These are phyloP conservation scores for Acanthamoeba sp. DNA, from an alignment of 208 protist genomes.

Conservation along the genomic window DNA sequence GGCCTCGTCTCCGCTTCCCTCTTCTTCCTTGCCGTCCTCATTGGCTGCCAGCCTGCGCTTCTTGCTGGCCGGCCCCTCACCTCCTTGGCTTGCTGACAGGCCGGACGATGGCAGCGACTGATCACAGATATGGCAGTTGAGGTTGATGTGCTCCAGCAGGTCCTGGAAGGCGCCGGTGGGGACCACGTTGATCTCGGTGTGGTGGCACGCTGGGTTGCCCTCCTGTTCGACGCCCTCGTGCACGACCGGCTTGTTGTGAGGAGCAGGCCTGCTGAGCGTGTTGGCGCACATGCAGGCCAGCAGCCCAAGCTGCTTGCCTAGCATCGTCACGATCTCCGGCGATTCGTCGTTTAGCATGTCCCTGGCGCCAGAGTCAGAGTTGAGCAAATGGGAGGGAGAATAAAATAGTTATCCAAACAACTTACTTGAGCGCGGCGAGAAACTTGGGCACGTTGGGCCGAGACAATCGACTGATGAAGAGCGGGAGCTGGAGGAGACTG, in stretches of 20 bases:
- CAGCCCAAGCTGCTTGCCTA: conserved; percentile 44
- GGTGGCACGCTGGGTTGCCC: neutral
- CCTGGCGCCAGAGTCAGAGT: neutral
- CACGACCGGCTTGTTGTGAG: neutral
- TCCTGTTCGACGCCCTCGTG: neutral
- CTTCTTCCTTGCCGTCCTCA: neutral
- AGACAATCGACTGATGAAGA: conserved; percentile 41
- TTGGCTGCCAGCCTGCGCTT: neutral
- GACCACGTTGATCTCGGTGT: neutral
- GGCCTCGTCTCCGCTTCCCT: conserved; percentile 16
- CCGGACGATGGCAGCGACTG: neutral
- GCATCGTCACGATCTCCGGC: conserved; percentile 41
- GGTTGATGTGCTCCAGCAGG: conserved; percentile 59
- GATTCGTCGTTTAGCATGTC: conserved; percentile 17
- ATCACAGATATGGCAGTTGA: conserved; percentile 14
- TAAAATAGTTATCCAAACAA: too few relatives aligned
- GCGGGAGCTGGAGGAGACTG: conserved; percentile 19
- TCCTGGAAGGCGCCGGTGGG: neutral
- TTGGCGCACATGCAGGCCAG: neutral
- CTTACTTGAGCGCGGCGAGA: conserved; percentile 27
- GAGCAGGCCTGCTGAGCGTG: conserved; percentile 1
- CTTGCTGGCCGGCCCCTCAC: neutral
- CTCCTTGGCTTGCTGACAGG: neutral
- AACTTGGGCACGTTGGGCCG: conserved; percentile 37
- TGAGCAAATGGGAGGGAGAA: neutral